These are phyloP conservation scores for Camellia lanceoleosa DNA, from an alignment of 148 eudicot genomes.

Conservation along the genomic window DNA sequence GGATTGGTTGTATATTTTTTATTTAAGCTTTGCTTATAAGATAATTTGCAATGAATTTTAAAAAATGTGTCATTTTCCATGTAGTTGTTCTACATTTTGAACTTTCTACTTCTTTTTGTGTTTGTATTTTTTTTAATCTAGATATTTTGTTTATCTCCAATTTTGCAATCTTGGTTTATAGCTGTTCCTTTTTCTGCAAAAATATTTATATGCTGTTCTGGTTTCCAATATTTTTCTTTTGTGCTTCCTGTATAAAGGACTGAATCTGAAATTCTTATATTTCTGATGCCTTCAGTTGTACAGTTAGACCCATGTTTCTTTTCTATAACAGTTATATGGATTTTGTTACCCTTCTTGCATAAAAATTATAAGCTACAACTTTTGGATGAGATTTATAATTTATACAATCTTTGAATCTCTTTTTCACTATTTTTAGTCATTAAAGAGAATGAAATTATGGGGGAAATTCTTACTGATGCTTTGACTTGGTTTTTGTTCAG, in stretches of 20 bases:
- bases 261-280: background rate
- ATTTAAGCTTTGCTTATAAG: no score
- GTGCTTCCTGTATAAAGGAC: background rate
- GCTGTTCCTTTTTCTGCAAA: no score
- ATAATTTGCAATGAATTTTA: no score
- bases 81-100: no score
- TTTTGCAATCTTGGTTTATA: no score
- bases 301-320: background rate
- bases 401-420: background rate
- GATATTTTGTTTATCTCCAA: no score
- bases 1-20: no score
- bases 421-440: background rate
- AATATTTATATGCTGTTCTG: no score
- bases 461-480: slow-evolving; percentile 6
- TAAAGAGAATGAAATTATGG: background rate
- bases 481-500: slow-evolving; percentile 40
- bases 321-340: background rate
- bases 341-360: slow-evolving; percentile 3
- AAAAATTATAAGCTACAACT: background rate
- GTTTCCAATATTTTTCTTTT: no score
- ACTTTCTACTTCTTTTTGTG: no score
- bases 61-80: no score
- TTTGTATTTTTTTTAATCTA: no score
- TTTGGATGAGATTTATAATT: slow-evolving; percentile 2
- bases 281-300: background rate